phyloP scores from a whole-genome alignment of 331 rosid genomes.

The Quercus lobata region DNA sequence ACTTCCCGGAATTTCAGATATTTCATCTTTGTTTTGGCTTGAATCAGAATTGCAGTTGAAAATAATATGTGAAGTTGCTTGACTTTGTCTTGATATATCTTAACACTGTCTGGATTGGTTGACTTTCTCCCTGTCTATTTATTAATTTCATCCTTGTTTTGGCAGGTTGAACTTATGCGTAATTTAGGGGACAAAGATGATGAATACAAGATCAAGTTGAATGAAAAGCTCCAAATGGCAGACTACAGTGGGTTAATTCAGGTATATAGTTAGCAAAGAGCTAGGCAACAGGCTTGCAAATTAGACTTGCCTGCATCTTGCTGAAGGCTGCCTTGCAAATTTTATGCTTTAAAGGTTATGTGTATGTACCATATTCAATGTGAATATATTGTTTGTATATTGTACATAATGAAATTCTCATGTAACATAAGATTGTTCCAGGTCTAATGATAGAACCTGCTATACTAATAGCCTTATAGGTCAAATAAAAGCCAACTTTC shows the following conservation, averaged over 20 bases:
- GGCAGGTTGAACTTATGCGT: conserved; percentile 78
- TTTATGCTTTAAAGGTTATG: not conserved
- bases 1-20: not conserved
- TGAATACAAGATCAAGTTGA: conserved; percentile 57
- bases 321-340: not conserved
- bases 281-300: conserved; percentile 43
- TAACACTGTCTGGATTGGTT: not conserved
- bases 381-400: not conserved
- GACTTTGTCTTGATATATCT: not conserved
- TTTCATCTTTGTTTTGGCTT: not conserved
- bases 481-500: not conserved
- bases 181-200: conserved; percentile 71
- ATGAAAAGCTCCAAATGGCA: conserved; percentile 61
- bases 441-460: not conserved
- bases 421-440: not conserved
- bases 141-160: not conserved
- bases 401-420: not conserved
- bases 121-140: not conserved
- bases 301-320: not conserved
- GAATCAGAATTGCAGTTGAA: not conserved
- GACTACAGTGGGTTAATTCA: conserved; percentile 60
- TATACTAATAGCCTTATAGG: not conserved
- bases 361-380: not conserved
- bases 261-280: conserved; percentile 36
- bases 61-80: not conserved